Conservation (phyloP, 2,329 filamentous ascomycete genomes). For the Aspergillus japonicus region DNA sequence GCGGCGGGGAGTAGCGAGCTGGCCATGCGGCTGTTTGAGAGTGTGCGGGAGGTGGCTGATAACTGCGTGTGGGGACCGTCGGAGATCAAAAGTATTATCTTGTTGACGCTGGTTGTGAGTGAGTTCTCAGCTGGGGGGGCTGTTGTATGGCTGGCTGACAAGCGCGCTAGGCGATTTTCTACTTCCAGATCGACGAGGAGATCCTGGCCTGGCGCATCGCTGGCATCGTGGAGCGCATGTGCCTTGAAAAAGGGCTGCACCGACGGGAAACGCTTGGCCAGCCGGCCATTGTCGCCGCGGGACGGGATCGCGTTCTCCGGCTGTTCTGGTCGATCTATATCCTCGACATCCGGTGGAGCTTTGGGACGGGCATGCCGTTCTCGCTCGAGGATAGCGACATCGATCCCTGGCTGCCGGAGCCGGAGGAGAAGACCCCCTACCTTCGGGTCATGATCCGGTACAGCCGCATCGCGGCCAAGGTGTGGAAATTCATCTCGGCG, state of each 20-base stretch:
- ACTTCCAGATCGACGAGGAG: slow-evolving; percentile 84
- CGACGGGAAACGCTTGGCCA: slow-evolving; percentile 68
- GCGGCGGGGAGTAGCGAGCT: slow-evolving; percentile 73
- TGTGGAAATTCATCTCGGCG: slow-evolving; percentile 78
- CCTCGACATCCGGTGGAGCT: slow-evolving; percentile 83
- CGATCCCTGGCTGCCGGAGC: slow-evolving; percentile 73
- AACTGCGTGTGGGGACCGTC: slow-evolving; percentile 58
- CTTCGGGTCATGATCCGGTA: slow-evolving; percentile 85
- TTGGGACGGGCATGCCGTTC: slow-evolving; percentile 82
- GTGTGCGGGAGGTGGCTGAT: slow-evolving; percentile 70
- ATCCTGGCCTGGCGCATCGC: slow-evolving; percentile 85
- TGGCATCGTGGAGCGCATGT: slow-evolving; percentile 76
- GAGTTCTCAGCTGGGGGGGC: too few species aligned
- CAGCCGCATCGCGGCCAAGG: slow-evolving; percentile 75
- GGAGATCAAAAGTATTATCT: slow-evolving; percentile 58
- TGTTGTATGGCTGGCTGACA: too few species aligned
- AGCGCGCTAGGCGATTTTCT: slow-evolving; percentile 61
- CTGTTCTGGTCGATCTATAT: slow-evolving; percentile 87
- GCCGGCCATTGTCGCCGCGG: slow-evolving; percentile 64
- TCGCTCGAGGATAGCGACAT: slow-evolving; percentile 80
- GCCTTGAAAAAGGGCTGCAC: slow-evolving; percentile 78
- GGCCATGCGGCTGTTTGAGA: slow-evolving; percentile 71
- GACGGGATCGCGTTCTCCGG: slow-evolving; percentile 65
- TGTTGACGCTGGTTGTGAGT: slow-evolving; percentile 52
- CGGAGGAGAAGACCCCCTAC: slow-evolving; percentile 64